Percentiles rank a stretch among this genome's conserved stretches.
These are phyloP conservation scores for Gomphus bonarii DNA, from an alignment of 1,284 basidiomycete species.

Conservation along the genomic window DNA sequence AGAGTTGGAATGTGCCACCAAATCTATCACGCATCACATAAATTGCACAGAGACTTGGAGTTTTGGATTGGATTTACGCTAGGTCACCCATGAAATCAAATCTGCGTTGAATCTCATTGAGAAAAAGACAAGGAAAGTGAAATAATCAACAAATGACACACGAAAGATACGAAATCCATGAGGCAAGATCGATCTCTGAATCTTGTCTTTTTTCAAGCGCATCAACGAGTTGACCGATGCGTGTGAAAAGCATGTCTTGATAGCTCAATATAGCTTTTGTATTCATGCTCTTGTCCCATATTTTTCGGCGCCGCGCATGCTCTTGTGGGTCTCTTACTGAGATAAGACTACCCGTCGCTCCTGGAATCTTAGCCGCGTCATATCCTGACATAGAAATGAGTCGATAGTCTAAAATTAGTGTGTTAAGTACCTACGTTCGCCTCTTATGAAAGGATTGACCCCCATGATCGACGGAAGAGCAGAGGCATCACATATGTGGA, in stretches of 20 bases:
- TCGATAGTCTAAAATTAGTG: background rate
- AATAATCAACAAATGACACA: constrained; percentile 12
- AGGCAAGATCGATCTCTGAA: constrained; percentile 15
- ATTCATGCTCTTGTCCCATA: constrained; percentile 21
- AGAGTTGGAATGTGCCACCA: background rate
- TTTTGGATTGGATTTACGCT: constrained; percentile 18
- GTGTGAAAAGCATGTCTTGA: constrained; percentile 16
- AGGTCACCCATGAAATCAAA: constrained; percentile 24
- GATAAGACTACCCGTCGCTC: background rate
- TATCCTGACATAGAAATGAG: background rate
- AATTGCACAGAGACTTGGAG: background rate
- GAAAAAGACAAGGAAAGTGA: background rate
- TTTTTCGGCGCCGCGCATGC: constrained; percentile 2
- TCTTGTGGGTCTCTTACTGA: constrained; percentile 7
- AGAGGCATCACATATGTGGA: background rate
- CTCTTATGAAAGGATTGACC: background rate
- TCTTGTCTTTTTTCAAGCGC: constrained; percentile 14
- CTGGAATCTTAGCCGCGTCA: background rate
- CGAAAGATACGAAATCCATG: constrained; percentile 20
- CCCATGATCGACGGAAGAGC: background rate
- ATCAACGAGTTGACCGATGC: constrained; percentile 19
- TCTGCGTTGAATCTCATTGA: too few relatives aligned
- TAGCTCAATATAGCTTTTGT: constrained; percentile 19
- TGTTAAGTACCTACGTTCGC: background rate
- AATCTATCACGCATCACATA: background rate